These are phyloP conservation scores for Hanseniaspora lindneri DNA, from an alignment of 805 yeast species.

Conservation along the genomic window DNA sequence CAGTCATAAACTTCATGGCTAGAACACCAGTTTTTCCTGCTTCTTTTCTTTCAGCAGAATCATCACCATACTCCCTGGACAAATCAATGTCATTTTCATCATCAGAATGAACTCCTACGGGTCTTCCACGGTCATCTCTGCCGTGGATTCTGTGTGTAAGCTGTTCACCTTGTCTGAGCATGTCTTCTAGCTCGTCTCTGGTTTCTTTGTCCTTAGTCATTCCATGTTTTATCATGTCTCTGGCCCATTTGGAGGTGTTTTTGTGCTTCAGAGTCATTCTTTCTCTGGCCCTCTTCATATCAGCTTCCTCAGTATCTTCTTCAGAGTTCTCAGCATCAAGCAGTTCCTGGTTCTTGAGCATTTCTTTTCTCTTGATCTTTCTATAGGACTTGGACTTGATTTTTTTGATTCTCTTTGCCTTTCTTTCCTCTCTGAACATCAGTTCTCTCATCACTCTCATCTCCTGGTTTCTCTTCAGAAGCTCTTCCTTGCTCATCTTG, in stretches of 20 bases:
- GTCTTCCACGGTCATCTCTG: slow-evolving; percentile 40
- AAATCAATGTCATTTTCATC: slow-evolving; percentile 38
- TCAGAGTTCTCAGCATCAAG: slow-evolving; percentile 43
- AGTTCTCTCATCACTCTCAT: slow-evolving; percentile 85
- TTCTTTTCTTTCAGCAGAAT: slow-evolving; percentile 31
- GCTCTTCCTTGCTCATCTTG: slow-evolving; percentile 66
- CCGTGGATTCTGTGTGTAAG: slow-evolving; percentile 65
- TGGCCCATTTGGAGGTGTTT: slow-evolving; percentile 82
- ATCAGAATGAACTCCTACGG: slow-evolving; percentile 29
- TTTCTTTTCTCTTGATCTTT: slow-evolving; percentile 74
- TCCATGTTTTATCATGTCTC: slow-evolving; percentile 78
- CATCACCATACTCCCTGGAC: slow-evolving; percentile 33
- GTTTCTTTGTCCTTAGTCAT: slow-evolving; percentile 75
- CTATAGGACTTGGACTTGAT: slow-evolving; percentile 86
- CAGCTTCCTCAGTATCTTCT: slow-evolving; percentile 50
- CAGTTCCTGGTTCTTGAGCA: slow-evolving; percentile 53
- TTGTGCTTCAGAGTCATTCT: slow-evolving; percentile 88
- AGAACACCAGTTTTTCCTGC: slow-evolving; percentile 80
- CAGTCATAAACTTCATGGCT: slow-evolving; percentile 91
- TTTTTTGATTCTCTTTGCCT: slow-evolving; percentile 83
- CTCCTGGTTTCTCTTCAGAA: slow-evolving; percentile 65
- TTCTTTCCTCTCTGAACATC: slow-evolving; percentile 89
- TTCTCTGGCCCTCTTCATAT: slow-evolving; percentile 70
- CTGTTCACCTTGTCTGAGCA: slow-evolving; percentile 77
- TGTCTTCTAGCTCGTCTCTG: slow-evolving; percentile 84